phyloP scores from a whole-genome alignment of 495 filamentous ascomycete species.

The Daldinia caldariorum region DNA sequence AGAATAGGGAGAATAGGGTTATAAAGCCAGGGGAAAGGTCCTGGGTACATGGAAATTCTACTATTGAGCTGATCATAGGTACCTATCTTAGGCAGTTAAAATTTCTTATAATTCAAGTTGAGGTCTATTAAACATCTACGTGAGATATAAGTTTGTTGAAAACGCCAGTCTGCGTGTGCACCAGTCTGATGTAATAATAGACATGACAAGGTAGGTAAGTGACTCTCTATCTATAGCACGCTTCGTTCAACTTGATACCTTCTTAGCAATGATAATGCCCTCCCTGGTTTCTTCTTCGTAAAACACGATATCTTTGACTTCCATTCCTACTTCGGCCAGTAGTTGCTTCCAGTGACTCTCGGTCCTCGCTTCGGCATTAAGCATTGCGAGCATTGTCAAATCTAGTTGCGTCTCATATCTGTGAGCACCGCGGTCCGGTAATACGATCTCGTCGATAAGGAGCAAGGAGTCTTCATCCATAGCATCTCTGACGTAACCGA shows the following conservation, averaged over 20 bases:
- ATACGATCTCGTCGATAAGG: conserved; percentile 58
- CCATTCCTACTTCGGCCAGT: conserved; percentile 51
- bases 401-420: conserved; percentile 47
- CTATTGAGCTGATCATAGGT: no score
- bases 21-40: no score
- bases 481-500: conserved; percentile 51
- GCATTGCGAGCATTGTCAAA: conserved; percentile 54
- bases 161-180: background rate
- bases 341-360: conserved; percentile 55
- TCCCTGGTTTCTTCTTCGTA: conserved; percentile 38
- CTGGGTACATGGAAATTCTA: no score
- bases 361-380: conserved; percentile 54
- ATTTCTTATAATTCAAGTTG: background rate
- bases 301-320: conserved; percentile 35
- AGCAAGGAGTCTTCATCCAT: conserved; percentile 54
- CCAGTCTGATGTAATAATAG: background rate
- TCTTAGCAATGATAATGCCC: conserved; percentile 37
- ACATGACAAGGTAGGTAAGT: background rate
- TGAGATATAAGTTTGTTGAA: background rate
- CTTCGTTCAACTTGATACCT: conserved; percentile 1
- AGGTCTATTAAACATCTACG: background rate
- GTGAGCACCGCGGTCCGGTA: conserved; percentile 49
- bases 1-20: no score
- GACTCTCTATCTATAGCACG: background rate
- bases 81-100: no score